Evolutionary conservation across 768 basidiomycete genomes (phyloP), one percentile per base, ranked within the genome.

Genomic region (Filobasidium floriforme): DNA sequence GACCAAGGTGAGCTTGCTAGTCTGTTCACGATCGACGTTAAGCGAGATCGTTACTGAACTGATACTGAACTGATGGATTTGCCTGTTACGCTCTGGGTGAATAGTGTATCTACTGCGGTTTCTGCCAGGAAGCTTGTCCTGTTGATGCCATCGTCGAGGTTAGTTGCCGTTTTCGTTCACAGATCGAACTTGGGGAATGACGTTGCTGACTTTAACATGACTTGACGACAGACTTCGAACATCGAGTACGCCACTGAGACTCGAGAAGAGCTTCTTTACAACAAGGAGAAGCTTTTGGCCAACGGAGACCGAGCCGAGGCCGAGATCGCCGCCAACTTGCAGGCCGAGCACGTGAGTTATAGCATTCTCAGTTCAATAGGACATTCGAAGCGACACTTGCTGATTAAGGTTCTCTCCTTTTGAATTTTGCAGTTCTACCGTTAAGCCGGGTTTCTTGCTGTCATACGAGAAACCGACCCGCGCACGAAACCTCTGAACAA

Each of bases 111-210:
- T 99, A 99, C 83, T 99, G 96, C 80, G 96, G 96, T 62, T 98
- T 97, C 84, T 98, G 96, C 80, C 94, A 98, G 80, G 96, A 98
- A 81, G 96, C 96, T 37, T 99, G 96, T 79, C 96, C 96, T 1
- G 96, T 98, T 65, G 96, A 98, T 80, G 96, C 96, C 67, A 98
- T 99, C 73, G 96, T 99, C 63, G 96, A 98, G 82, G 93, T 94
- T 76, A 70, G 90, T 82, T 7, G 18, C 46, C 15, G 3, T 14
- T 22, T 37, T 18, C 15, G 26, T 22, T 22, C 4, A 4, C 6
- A 26, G 28, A 5, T 26, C 22, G 18, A 26, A n/a, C n/a, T n/a
- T n/a, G n/a, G n/a, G n/a, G n/a, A n/a, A n/a, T n/a, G n/a, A n/a
- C 12, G 5, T 63, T 22, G 60, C n/a, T 60, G 15, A 44, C n/a